Conservation (phyloP, 495 filamentous ascomycete genomes). For the Lophiostoma macrostomum region DNA sequence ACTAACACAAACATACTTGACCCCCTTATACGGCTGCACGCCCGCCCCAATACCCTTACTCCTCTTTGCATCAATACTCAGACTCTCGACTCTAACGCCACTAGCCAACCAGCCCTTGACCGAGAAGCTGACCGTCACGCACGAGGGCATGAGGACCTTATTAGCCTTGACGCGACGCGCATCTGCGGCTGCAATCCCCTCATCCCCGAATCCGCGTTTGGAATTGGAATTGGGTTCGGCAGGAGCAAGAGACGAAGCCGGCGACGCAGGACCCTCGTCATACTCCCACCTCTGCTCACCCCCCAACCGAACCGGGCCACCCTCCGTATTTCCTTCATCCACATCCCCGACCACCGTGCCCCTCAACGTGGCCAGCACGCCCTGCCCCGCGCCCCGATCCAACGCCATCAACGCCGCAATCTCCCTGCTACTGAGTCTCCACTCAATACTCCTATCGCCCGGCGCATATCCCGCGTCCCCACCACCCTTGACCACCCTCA, state of each 20-base stretch:
- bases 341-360: slow-evolving; percentile 73
- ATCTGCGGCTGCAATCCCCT: slow-evolving; percentile 43
- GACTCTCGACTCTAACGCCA: slow-evolving; percentile 87
- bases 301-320: slow-evolving; percentile 19
- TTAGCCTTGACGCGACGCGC: slow-evolving; percentile 61
- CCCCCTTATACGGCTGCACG: slow-evolving; percentile 94
- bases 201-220: no score
- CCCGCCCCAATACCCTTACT: slow-evolving; percentile 82
- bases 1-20: slow-evolving; percentile 94
- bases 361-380: slow-evolving; percentile 69
- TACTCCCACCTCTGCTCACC: no score
- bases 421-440: slow-evolving; percentile 74
- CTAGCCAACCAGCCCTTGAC: slow-evolving; percentile 95
- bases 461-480: slow-evolving; percentile 81
- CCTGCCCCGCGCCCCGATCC: slow-evolving; percentile 44
- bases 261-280: slow-evolving; percentile 51
- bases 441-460: slow-evolving; percentile 70
- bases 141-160: slow-evolving; percentile 84
- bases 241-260: slow-evolving; percentile 33
- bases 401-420: slow-evolving; percentile 44
- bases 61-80: slow-evolving; percentile 78
- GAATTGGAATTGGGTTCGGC: slow-evolving; percentile 45
- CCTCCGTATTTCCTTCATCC: slow-evolving; percentile 50
- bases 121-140: slow-evolving; percentile 80
- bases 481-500: slow-evolving; percentile 75